Base-by-base conservation (phyloP, 306 rosid genomes). In the Mimosa pudica region DNA sequence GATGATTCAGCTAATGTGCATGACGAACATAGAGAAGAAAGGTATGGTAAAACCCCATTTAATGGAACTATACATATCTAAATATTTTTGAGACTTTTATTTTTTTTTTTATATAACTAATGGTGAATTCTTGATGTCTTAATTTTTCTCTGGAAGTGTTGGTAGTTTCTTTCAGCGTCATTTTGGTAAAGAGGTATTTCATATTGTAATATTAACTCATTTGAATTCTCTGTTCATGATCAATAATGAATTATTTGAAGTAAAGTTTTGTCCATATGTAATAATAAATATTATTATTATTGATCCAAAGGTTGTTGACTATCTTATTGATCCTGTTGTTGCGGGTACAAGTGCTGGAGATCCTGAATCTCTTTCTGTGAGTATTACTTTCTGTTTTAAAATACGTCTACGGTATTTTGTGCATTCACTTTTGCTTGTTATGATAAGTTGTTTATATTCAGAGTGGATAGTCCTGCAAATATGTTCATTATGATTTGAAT, bases 361-460 rank as follows among this genome's bases (percentile, higher is more conserved):
- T 86, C 97, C 98, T 11, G 94, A 91, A 70, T 94, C 95, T 84
- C 98, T 94, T 78, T 92, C 98, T 75, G 98, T 92, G 74, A 92
- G 98, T 87, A 81, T 70, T 85, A 49, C 82, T 86, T 80, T 62
- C 41, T 10, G 41, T 73, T 57, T 80, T 85, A 33, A 64, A 72
- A 63, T 60, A 49, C 46, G 75, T 79, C 10, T 42, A 32, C 32
- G 5, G 2, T 83, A 38, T 70, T 47, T 55, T 32, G 36, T 70
- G 74, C 38, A 20, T 20, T 45, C 6, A 70, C 5, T 77, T 30
- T 74, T 83, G 47, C 74, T 8, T 32, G 62, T 64, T 66, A 32
- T 30, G 18, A 67, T 47, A 65, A 71, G 32, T 77, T 66, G 63
- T 66, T 54, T 62, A 17, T 77, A 77, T 68, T 69, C 17, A 61